These are phyloP conservation scores for Fusarium haematococcum DNA, from an alignment of 2,329 filamentous ascomycete species.

Conservation along the genomic window DNA sequence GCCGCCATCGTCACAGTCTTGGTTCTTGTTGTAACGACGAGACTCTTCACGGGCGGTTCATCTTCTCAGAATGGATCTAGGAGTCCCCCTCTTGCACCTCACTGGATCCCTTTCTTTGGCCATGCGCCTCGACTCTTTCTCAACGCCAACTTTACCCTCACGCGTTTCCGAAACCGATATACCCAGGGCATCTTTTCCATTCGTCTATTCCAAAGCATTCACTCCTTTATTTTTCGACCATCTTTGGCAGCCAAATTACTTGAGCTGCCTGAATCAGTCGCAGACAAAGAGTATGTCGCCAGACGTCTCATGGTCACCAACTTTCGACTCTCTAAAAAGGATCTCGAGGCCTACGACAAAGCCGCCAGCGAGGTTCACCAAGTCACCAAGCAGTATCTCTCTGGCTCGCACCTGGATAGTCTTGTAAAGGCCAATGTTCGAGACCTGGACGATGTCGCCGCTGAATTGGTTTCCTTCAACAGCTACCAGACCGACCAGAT, in stretches of 20 bases:
- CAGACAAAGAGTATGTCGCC: conserved; percentile 43
- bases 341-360: conserved; percentile 48
- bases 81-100: conserved; percentile 46
- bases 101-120: conserved; percentile 52
- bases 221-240: conserved; percentile 51
- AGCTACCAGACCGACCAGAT: conserved; percentile 51
- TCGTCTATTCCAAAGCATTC: conserved; percentile 47
- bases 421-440: conserved; percentile 33
- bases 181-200: conserved; percentile 52
- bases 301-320: conserved; percentile 46
- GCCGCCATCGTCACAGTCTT: conserved; percentile 42
- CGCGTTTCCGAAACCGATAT: conserved; percentile 47
- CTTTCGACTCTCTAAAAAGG: conserved; percentile 49
- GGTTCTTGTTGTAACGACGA: conserved; percentile 43
- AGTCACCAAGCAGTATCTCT: conserved; percentile 43
- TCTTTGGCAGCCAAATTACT: conserved; percentile 45
- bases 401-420: conserved; percentile 39
- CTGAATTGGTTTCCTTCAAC: conserved; percentile 55
- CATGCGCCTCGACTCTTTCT: conserved; percentile 50
- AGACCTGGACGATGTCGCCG: conserved; percentile 46
- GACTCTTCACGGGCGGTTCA: conserved; percentile 35
- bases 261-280: conserved; percentile 43
- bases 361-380: conserved; percentile 44
- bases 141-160: conserved; percentile 46
- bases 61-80: conserved; percentile 49